Base-by-base conservation (phyloP, 345 rosid genomes). In the Hibiscus syriacus region DNA sequence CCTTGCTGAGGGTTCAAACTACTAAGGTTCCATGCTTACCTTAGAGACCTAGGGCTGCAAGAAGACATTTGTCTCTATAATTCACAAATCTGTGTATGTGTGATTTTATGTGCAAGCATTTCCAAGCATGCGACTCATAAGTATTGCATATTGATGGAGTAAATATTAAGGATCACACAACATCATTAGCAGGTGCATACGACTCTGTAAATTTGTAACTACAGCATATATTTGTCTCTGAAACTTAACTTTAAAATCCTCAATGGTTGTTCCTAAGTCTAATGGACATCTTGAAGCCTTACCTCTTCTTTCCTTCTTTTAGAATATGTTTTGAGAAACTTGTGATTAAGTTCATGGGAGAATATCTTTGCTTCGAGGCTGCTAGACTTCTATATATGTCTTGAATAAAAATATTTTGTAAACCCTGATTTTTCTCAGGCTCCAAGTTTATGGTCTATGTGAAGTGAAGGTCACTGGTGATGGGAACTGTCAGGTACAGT, bases 391-490 rank as follows among this genome's bases (percentile, higher is more conserved):
- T 39, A 6, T 39, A 5, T 55, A 17, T 12, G n/a, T 55, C 53
- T 56, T 56, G 43, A 20, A 13, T 56, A 55, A 55, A n/a, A 58
- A 27, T 57, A 55, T 55, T 69, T 11, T 64, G 38, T 70, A 10
- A 63, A 54, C 19, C 34, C 69, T 66, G 26, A 56, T 70, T 46
- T 66, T 64, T 78, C 30, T n/a, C 80, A 93, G 97, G 89, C 77
- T 93, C 63, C 76, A 87, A 55, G 80, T 80, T 69, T 88, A 90
- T 80, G 87, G 96, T 70, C 77, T 93, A 67, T 84, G 60, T 67
- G 98, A 93, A 82, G 84, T 88, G 70, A 90, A 88, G 77, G 96
- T 93, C 74, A 87, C 93, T 19, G 97, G 98, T 53, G 98, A 93
- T 75, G 98, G 98, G 68, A 93, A 93, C 73, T 93, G 98, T 72